Percentiles rank a stretch among this genome's conserved stretches.
Conservation (phyloP, 129 eudicot genomes). For the Arctium minus region DNA sequence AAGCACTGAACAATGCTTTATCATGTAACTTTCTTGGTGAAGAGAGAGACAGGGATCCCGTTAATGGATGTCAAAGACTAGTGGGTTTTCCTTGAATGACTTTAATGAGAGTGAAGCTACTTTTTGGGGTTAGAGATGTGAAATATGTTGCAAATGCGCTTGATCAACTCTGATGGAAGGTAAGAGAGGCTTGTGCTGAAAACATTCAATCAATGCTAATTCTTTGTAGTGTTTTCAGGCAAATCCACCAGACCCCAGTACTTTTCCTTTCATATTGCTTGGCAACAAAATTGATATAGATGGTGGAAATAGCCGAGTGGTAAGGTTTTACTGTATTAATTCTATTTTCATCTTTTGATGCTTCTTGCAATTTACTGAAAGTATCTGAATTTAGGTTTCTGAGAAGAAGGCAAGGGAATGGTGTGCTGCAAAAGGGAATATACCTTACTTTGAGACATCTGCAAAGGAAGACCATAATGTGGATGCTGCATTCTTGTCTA, state of each 20-base stretch:
- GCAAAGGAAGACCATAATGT: conserved; percentile 93
- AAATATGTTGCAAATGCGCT: background rate
- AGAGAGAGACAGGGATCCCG: background rate
- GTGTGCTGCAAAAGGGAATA: conserved; percentile 97
- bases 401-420: conserved; percentile 89
- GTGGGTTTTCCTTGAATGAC: background rate
- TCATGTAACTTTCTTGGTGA: background rate
- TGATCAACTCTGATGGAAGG: background rate
- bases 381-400: conserved; percentile 57
- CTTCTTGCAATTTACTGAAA: background rate
- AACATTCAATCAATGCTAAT: background rate
- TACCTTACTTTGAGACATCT: conserved; percentile 95
- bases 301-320: conserved; percentile 99
- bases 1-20: background rate
- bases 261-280: conserved; percentile 85
- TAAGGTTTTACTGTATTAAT: conserved; percentile 27
- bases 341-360: background rate
- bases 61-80: background rate
- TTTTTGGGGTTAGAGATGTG: background rate
- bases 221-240: conserved; percentile 47
- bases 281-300: conserved; percentile 98
- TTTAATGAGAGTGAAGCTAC: background rate
- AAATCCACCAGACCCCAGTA: conserved; percentile 78
- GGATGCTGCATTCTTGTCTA: conserved; percentile 72
- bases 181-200: background rate